phyloP scores from a whole-genome alignment of 768 basidiomycete genomes.

The Paxillus involutus region DNA sequence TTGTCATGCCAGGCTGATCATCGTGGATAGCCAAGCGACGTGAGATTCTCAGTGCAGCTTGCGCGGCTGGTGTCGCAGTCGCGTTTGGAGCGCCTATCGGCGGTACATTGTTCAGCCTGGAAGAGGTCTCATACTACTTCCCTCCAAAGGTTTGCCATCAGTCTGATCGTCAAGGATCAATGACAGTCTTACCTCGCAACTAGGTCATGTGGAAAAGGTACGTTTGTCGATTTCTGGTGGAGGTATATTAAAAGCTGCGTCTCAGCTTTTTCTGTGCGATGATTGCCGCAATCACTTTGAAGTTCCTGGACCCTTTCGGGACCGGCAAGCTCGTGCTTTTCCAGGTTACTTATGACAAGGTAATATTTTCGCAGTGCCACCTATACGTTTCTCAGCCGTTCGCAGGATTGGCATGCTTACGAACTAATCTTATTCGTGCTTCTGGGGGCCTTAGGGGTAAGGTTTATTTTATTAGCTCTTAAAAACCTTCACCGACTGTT shows the following conservation, averaged over 20 bases:
- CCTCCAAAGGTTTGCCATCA: constrained; percentile 71
- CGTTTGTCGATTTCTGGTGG: constrained; percentile 7
- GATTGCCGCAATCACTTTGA: constrained; percentile 92
- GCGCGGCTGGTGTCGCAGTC: constrained; percentile 96
- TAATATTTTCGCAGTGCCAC: constrained; percentile 20
- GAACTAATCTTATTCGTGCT: constrained; percentile 85
- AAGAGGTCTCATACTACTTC: constrained; percentile 97
- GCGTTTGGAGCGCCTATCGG: constrained; percentile 97
- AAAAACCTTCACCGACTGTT: constrained; percentile 6
- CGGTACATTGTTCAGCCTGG: constrained; percentile 87
- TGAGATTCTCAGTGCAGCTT: constrained; percentile 93
- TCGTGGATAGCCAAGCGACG: constrained; percentile 73
- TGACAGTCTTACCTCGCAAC: constrained; percentile 1
- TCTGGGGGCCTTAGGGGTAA: constrained; percentile 86
- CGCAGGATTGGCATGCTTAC: constrained; percentile 88
- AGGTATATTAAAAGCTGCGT: constrained; percentile 9
- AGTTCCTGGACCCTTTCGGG: constrained; percentile 92
- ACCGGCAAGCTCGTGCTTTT: constrained; percentile 93
- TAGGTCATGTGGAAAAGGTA: constrained; percentile 94
- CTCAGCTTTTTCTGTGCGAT: constrained; percentile 95
- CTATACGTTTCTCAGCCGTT: constrained; percentile 2
- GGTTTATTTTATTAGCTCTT: constrained; percentile 20
- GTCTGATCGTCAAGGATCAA: neutral
- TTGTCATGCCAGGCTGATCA: neutral
- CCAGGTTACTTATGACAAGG: constrained; percentile 88